A percentile compares a stretch with the other conserved stretches of the same genome.
Evolutionary conservation across 352 stramenopile genomes (phyloP).

Genomic region (Globisporangium lucens): DNA sequence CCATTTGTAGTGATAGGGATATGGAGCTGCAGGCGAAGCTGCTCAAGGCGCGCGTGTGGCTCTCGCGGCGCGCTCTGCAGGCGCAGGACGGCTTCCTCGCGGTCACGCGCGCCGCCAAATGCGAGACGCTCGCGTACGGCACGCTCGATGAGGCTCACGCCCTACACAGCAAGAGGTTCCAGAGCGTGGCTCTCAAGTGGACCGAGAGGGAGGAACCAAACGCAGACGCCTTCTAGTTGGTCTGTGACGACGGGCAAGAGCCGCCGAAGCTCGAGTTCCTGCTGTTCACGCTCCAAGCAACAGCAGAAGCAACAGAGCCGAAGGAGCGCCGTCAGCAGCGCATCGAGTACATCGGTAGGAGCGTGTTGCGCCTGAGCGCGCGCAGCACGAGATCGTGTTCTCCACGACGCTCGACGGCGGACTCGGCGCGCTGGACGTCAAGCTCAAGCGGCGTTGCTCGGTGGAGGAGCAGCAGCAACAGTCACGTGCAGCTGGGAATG

Average conservation of each 20-base stretch:
- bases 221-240: conserved; percentile 17
- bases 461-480: not conserved
- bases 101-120: conserved; percentile 21
- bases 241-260: not conserved
- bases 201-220: conserved; percentile 14
- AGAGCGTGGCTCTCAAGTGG: conserved; percentile 29
- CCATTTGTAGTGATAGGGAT: not conserved
- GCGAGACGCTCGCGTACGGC: conserved; percentile 27
- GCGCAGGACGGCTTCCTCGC: conserved; percentile 39
- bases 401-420: conserved; percentile 27
- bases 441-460: conserved; percentile 18
- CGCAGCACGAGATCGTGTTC: conserved; percentile 48
- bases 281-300: conserved; percentile 28
- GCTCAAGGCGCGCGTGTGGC: conserved; percentile 36
- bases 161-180: conserved; percentile 13
- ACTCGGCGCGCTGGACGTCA: conserved; percentile 37
- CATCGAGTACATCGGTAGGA: conserved; percentile 35
- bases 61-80: conserved; percentile 24
- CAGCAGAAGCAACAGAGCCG: no score
- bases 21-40: conserved; percentile 33
- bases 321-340: conserved; percentile 6
- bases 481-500: not conserved
- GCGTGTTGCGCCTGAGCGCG: conserved; percentile 28
- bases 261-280: conserved; percentile 25
- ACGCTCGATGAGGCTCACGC: conserved; percentile 19